Base-by-base conservation (phyloP, 129 eudicot species). In the Flaveria robusta region DNA sequence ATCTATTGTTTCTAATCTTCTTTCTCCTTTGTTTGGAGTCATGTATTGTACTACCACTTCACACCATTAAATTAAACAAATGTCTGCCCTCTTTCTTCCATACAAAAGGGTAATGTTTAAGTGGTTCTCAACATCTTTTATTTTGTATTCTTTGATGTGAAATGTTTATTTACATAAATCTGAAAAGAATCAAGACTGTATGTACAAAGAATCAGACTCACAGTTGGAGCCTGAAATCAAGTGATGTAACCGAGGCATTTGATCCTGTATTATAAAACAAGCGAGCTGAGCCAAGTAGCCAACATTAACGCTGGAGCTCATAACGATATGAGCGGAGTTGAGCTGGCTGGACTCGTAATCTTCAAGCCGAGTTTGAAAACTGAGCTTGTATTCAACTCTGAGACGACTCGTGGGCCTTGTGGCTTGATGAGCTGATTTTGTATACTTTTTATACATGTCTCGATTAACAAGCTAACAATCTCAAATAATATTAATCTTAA, bases 11-110 rank as follows among this genome's bases (percentile, higher is more conserved):
- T 58, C 66, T 63, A 16, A 51, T 62, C 59, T 72, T 79, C 54
- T 19, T 72, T 56, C 45, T 70, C 29, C 68, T 42, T 73, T 80
- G 79, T 80, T 72, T 79, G 47, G 83, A 14, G 68, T 51, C 60
- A 26, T 80, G 83, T 80, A 63, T 79, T 65, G 77, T 79, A 72
- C 79, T 73, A 66, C 50, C 74, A 74, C 75, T 74, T 80, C 75
- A 80, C 74, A 80, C 83, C 74, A 74, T 56, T 66, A 46, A 80
- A 74, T 80, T 66, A 80, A 73, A 74, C 75, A 80, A 54, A 67
- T 74, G 79, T 71, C 67, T 74, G 43, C 63, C 56, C 79, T 66
- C 8, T 39, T 9, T 74, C 16, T 27, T 19, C 54, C 18, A 26
- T n/a, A 10, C 13, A 9, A 3, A 66, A 46, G 16, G 15, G 2